Conservation (phyloP, 192 early-diverging fungal species). For the Phycomyces nitens region DNA sequence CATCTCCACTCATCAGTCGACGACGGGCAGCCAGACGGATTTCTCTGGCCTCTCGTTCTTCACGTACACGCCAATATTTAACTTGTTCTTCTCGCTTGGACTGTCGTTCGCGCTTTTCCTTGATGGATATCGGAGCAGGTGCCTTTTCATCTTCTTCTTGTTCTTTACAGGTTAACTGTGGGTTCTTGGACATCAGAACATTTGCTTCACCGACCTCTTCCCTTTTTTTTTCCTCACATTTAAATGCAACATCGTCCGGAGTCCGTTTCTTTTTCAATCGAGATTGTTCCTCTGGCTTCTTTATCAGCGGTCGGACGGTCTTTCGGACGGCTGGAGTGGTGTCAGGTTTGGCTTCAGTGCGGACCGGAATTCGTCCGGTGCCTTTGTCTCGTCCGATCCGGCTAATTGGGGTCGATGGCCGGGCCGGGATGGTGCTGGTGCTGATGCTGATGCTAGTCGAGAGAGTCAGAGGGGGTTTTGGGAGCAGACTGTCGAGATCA, state of each 20-base stretch:
- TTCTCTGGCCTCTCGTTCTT: conserved; percentile 32
- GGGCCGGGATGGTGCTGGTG: background rate
- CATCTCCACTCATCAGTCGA: conserved; percentile 2
- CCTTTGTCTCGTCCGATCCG: background rate
- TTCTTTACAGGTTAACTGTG: background rate
- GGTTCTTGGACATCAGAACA: background rate
- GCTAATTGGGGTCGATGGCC: conserved; percentile 1
- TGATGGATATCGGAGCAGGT: conserved; percentile 16
- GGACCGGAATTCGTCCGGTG: background rate
- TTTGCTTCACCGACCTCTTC: background rate
- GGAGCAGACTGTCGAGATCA: background rate
- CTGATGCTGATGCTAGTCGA: background rate
- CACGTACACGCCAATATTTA: conserved; percentile 32
- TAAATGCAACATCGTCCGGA: background rate
- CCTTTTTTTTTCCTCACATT: background rate
- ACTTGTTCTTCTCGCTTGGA: conserved; percentile 30
- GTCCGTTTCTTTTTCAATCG: conserved; percentile 7
- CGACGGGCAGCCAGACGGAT: conserved; percentile 9
- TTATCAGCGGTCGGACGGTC: too few relatives aligned
- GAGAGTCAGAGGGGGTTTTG: background rate
- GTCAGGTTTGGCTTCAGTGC: background rate
- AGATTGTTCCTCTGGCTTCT: too few relatives aligned
- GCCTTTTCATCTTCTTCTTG: conserved; percentile 15
- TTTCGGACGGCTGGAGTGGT: too few relatives aligned
- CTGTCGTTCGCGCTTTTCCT: conserved; percentile 30